Percentiles rank a stretch among this genome's conserved stretches.
Conservation (phyloP, 352 stramenopile species). For the Pythium utonaiense region DNA sequence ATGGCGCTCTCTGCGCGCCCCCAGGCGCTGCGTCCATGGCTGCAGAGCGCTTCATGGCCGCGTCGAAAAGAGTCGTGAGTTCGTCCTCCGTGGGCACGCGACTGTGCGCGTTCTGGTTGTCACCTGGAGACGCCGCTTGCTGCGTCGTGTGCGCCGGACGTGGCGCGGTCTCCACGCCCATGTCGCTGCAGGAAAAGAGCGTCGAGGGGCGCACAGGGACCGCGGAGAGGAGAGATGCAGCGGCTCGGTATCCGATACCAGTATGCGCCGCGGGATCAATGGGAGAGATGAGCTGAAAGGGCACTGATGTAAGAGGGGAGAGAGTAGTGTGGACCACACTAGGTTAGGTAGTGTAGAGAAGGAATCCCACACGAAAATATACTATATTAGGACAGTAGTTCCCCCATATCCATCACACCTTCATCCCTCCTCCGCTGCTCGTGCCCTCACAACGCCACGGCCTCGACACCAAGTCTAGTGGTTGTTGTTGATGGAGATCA, state of each 20-base stretch:
- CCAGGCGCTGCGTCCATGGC: neutral
- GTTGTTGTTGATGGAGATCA: too few relatives aligned
- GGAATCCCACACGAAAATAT: neutral
- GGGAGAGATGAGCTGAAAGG: constrained; percentile 20
- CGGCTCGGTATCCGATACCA: neutral
- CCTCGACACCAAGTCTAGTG: too few relatives aligned
- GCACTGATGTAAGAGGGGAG: neutral
- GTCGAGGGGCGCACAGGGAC: neutral
- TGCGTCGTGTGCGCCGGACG: neutral
- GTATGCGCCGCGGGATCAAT: neutral
- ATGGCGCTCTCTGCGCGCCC: neutral
- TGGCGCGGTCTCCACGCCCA: constrained; percentile 10
- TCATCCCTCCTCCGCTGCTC: too few relatives aligned
- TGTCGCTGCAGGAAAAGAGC: neutral
- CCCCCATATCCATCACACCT: too few relatives aligned
- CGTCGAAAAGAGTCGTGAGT: constrained; percentile 45
- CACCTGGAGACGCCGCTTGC: neutral
- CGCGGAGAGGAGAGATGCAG: neutral
- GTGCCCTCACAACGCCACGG: too few relatives aligned
- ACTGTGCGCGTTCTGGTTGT: constrained; percentile 21
- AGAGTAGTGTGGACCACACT: neutral
- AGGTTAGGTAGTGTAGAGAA: neutral
- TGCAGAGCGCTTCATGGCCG: constrained; percentile 31
- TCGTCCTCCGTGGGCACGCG: constrained; percentile 33
- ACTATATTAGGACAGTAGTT: neutral